These are phyloP conservation scores for Chlamydomonas urium DNA, from an alignment of 139 green algal species.

Conservation along the genomic window DNA sequence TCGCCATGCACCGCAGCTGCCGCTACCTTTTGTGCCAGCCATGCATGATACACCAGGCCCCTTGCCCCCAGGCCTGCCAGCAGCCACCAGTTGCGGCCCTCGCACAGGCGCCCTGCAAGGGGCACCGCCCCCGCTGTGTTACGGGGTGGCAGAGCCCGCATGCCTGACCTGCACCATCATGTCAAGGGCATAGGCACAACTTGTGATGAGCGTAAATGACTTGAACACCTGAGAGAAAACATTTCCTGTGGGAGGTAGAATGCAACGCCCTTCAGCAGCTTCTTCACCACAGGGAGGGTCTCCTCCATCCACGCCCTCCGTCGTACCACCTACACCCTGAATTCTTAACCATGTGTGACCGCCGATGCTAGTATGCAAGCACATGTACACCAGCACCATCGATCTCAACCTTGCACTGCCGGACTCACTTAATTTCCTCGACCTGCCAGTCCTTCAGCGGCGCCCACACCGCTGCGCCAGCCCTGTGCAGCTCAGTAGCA, in stretches of 20 bases:
- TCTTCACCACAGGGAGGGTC: too few relatives aligned
- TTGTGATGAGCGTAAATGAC: background rate
- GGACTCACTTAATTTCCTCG: constrained; percentile 18
- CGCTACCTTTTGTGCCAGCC: constrained; percentile 58
- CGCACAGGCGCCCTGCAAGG: constrained; percentile 38
- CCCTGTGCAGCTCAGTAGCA: constrained; percentile 36
- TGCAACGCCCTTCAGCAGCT: too few relatives aligned
- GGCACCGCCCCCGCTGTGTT: constrained; percentile 61
- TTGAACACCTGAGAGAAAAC: too few relatives aligned
- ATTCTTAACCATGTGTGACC: too few relatives aligned
- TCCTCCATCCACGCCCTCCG: too few relatives aligned
- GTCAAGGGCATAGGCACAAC: background rate
- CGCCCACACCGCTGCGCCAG: constrained; percentile 45
- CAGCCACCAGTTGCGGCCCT: constrained; percentile 48
- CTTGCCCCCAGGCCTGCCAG: constrained; percentile 69
- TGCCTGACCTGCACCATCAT: constrained; percentile 40
- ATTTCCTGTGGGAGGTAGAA: too few relatives aligned
- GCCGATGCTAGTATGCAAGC: too few relatives aligned
- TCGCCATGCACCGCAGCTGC: constrained; percentile 37
- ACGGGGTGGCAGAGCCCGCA: constrained; percentile 65
- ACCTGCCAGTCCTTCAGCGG: constrained; percentile 44
- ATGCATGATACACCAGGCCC: constrained; percentile 84
- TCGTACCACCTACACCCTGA: too few relatives aligned
- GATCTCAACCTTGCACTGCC: background rate
- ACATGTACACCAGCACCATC: background rate